Evolutionary conservation across 495 filamentous ascomycete species (phyloP), one percentile per base, ranked within the genome.

Genomic region (Hamigera avellanea): DNA sequence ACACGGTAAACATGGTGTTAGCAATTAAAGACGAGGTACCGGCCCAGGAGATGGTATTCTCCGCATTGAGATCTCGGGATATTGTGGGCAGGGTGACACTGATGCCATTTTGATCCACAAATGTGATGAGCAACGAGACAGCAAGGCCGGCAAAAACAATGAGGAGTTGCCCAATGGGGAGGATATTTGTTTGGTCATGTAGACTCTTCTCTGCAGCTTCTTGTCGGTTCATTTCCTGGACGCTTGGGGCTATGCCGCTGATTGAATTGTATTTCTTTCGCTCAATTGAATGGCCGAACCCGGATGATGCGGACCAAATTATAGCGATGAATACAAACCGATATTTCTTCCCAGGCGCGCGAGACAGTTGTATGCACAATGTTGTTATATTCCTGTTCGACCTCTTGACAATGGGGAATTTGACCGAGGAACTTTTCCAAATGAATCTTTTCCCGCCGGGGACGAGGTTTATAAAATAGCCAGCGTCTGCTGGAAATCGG

Each of bases 1-100:
- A 57, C n/a, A 75, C 69, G 10, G 73, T 73, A 36, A 81, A 83
- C 36, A 78, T 75, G 8, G 78, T 81, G 48, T 81, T 82, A 2
- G 78, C 78, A 36, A 87, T 78, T 14, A 86, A 57, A 16, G 79
- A 79, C 2, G 80, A 81, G 0, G 79, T 86, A n/a, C 80, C 83
- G 4, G 81, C 73, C 82, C 81, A 88, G 0, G 73, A 81, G 15
- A 84, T 78, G 12, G 75, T 78, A 23, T 72, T 59, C 25, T 60
- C 45, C 0, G 68, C 73, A 35, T 72, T 42, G 1, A 82, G 58
- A 31, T 79, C 74, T 34, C 53, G 56, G 26, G 71, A 70, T 42
- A 82, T 75, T 8, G 69, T 72, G 1, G 76, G 77, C 0, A 81
- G 52, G 2, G 69, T 67, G 14, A 76, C 69, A 38, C 67, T 72